Conservation (phyloP, 805 yeast genomes). For the Debaryomyces castellii region DNA sequence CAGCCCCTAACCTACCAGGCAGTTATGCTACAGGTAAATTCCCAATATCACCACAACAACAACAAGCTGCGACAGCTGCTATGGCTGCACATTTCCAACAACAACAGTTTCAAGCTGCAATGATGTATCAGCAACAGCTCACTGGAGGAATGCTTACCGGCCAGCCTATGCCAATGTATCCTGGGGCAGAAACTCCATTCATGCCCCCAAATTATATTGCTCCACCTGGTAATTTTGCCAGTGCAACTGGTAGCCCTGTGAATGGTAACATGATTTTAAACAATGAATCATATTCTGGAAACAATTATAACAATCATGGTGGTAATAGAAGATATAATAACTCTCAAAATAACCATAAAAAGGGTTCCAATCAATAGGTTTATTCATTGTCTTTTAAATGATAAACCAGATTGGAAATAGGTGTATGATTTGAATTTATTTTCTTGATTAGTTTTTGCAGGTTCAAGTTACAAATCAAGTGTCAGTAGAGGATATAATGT, state of each 20-base stretch:
- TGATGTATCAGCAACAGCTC: conserved; percentile 34
- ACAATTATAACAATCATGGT: conserved; percentile 10
- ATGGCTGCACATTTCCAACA: conserved; percentile 38
- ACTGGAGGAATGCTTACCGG: conserved; percentile 32
- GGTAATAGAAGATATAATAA: conserved; percentile 14
- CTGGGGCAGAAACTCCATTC: conserved; percentile 30
- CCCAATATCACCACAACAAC: conserved; percentile 32
- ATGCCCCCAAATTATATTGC: conserved; percentile 36
- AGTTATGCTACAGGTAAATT: conserved; percentile 19
- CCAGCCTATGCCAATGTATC: conserved; percentile 33
- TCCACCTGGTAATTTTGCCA: conserved; percentile 28
- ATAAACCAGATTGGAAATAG: background rate
- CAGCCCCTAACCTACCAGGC: conserved; percentile 16
- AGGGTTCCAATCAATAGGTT: conserved; percentile 9
- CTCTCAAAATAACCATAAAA: conserved; percentile 8
- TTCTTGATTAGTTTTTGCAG: conserved; percentile 3
- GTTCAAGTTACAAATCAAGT: conserved; percentile 3
- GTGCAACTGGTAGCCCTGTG: conserved; percentile 27
- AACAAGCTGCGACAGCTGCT: conserved; percentile 23
- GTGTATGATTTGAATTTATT: background rate
- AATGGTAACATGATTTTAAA: conserved; percentile 25
- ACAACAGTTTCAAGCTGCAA: conserved; percentile 37
- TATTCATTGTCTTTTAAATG: background rate
- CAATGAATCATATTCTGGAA: conserved; percentile 9
- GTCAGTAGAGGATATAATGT: background rate